These are phyloP conservation scores for Gypsophila paniculata DNA, from an alignment of 179 eudicot species.

Conservation along the genomic window DNA sequence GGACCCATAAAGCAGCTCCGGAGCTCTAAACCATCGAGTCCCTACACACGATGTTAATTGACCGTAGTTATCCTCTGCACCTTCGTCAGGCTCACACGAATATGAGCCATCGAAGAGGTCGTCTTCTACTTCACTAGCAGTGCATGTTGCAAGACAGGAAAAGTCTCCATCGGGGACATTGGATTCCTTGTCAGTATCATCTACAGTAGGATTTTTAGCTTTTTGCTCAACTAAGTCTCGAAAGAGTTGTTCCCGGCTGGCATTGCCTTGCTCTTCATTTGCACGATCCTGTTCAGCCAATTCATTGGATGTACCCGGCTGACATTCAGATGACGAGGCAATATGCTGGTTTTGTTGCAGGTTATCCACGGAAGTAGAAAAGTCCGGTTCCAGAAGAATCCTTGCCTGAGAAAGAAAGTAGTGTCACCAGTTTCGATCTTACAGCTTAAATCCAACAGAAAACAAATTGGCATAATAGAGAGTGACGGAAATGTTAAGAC, in stretches of 20 bases:
- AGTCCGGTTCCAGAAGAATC: constrained; percentile 66
- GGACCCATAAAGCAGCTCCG: constrained; percentile 84
- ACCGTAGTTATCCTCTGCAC: constrained; percentile 42
- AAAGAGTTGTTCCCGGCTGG: constrained; percentile 33
- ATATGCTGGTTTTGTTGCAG: constrained; percentile 33
- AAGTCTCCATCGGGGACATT: constrained; percentile 59
- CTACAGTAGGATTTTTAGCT: constrained; percentile 33
- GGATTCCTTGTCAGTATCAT: constrained; percentile 59
- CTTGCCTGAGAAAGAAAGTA: constrained; percentile 72
- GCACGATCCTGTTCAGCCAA: constrained; percentile 23
- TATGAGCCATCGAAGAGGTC: constrained; percentile 45
- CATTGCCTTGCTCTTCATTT: constrained; percentile 34
- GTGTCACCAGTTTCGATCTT: neutral
- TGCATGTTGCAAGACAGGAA: constrained; percentile 82
- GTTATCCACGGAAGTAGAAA: constrained; percentile 37
- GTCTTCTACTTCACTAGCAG: constrained; percentile 67
- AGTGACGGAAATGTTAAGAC: neutral
- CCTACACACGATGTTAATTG: constrained; percentile 87
- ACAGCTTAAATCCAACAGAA: neutral
- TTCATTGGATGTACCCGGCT: constrained; percentile 24
- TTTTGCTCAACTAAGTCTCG: constrained; percentile 40
- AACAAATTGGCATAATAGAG: neutral
- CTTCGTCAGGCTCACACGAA: constrained; percentile 54
- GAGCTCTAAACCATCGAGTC: constrained; percentile 92
- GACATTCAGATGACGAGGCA: constrained; percentile 23